phyloP scores from a whole-genome alignment of 2,329 filamentous ascomycete genomes.

The Pleoardoris graminearum region DNA sequence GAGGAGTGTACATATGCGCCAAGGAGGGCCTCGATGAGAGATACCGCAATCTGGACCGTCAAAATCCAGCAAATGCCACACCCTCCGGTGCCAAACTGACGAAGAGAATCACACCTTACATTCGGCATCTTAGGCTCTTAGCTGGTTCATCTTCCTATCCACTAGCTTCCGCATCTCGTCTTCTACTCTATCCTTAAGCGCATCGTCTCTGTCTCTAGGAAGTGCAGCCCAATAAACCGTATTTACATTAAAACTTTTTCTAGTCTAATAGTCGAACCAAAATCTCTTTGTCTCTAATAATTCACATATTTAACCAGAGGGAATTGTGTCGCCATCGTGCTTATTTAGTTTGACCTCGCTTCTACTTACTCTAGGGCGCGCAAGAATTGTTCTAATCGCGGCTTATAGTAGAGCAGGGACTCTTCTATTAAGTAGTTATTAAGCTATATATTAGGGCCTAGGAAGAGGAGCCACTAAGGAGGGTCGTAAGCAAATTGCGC shows the following conservation, averaged over 20 bases:
- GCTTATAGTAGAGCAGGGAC: constrained; percentile 34
- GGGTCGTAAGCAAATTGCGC: constrained; percentile 45
- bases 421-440: constrained; percentile 23
- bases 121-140: constrained; percentile 17
- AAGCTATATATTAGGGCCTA: constrained; percentile 29
- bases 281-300: constrained; percentile 43
- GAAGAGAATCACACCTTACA: constrained; percentile 8
- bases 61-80: no score
- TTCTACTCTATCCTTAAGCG: constrained; percentile 7
- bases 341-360: constrained; percentile 18
- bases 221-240: constrained; percentile 34
- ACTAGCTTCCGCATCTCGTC: constrained; percentile 14
- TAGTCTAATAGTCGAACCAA: constrained; percentile 46
- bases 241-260: constrained; percentile 46
- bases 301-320: constrained; percentile 40
- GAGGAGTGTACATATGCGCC: no score
- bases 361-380: constrained; percentile 38
- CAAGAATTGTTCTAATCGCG: constrained; percentile 46
- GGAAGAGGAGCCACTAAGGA: constrained; percentile 49
- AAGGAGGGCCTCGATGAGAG: no score
- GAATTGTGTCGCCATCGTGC: constrained; percentile 9
- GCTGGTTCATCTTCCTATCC: constrained; percentile 18
- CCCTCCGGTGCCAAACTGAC: no score
- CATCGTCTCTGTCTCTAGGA: constrained; percentile 13
- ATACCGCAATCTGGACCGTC: no score